Percentiles rank a stretch among this genome's conserved stretches.
phyloP scores from a whole-genome alignment of 2,329 filamentous ascomycete genomes.

The Hypoxylon sp. region DNA sequence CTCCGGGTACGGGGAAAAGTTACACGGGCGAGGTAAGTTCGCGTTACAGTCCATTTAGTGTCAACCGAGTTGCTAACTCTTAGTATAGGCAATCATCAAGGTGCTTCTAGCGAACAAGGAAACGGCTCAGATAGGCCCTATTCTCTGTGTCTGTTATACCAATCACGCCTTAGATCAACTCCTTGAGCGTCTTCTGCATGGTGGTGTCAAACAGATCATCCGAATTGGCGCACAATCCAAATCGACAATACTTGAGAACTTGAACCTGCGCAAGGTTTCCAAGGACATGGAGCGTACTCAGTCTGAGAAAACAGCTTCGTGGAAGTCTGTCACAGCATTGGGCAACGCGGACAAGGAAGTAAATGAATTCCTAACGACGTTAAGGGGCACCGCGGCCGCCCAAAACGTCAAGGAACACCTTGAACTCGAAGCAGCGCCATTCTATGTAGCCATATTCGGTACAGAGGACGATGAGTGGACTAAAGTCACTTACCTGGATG shows the following conservation, averaged over 20 bases:
- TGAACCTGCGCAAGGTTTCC: conserved; percentile 62
- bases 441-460: conserved; percentile 26
- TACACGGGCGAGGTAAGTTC: conserved; percentile 66
- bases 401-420: conserved; percentile 44
- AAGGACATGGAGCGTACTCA: conserved; percentile 54
- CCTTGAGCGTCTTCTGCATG: conserved; percentile 69
- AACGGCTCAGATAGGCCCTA: conserved; percentile 59
- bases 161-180: conserved; percentile 68
- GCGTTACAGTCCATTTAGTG: neutral
- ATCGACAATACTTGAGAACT: conserved; percentile 61
- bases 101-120: conserved; percentile 62
- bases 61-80: neutral
- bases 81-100: conserved; percentile 61
- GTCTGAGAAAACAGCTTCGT: conserved; percentile 53
- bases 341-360: conserved; percentile 16
- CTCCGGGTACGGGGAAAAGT: conserved; percentile 77
- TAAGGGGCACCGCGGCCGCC: conserved; percentile 22
- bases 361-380: conserved; percentile 8
- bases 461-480: conserved; percentile 6
- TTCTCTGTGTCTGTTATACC: conserved; percentile 66
- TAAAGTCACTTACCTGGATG: neutral
- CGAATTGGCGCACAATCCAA: conserved; percentile 72
- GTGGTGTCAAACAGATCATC: conserved; percentile 64
- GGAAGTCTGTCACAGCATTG: conserved; percentile 45
- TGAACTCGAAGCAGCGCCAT: neutral